phyloP scores from a whole-genome alignment of 257 asterid species.

The Nicotiana tomentosiformis region DNA sequence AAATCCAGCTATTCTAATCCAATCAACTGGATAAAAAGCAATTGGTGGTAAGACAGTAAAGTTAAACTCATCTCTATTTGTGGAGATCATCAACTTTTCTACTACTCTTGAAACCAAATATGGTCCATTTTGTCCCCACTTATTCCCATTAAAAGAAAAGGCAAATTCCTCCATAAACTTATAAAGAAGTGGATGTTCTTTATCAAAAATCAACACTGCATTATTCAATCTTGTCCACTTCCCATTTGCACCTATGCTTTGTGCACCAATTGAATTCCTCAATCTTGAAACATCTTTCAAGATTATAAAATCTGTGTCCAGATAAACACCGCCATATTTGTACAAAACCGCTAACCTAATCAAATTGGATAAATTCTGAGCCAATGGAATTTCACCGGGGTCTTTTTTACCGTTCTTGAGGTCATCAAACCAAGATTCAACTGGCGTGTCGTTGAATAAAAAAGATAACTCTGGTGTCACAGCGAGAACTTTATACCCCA shows the following conservation, averaged over 20 bases:
- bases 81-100: constrained; percentile 11
- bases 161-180: constrained; percentile 72
- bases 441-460: constrained; percentile 46
- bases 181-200: constrained; percentile 43
- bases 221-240: constrained; percentile 78
- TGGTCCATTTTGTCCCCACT: constrained; percentile 86
- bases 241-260: constrained; percentile 38
- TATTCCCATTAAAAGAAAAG: constrained; percentile 52
- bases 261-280: constrained; percentile 69
- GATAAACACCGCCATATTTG: constrained; percentile 66
- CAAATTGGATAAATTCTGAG: constrained; percentile 66
- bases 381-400: constrained; percentile 58
- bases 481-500: constrained; percentile 38
- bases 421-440: constrained; percentile 42
- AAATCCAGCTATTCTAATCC: constrained; percentile 37
- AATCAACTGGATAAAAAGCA: constrained; percentile 68
- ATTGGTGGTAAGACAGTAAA: constrained; percentile 45
- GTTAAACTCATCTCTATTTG: not conserved
- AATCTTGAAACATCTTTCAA: constrained; percentile 44
- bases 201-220: constrained; percentile 60
- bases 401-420: constrained; percentile 41
- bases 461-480: constrained; percentile 34
- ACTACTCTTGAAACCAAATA: constrained; percentile 75
- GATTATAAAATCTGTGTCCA: constrained; percentile 63
- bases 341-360: constrained; percentile 60